phyloP scores from a whole-genome alignment of 192 early-diverging fungal genomes.

The Entomortierella parvispora region DNA sequence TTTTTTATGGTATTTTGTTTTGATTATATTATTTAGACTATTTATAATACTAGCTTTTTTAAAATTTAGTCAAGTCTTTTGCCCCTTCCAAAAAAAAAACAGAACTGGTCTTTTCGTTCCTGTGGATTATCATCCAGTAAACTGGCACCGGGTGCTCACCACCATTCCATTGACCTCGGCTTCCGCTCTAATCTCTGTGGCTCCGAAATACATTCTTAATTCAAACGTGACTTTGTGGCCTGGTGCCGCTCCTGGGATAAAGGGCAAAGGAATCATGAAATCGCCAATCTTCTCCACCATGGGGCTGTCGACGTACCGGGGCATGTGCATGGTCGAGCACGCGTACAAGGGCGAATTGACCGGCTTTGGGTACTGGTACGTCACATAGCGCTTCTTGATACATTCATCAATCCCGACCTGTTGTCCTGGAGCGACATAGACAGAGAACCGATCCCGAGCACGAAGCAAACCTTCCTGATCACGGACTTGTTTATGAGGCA shows the following conservation, averaged over 20 bases:
- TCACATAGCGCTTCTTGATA: constrained; percentile 35
- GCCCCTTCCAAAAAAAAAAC: no score
- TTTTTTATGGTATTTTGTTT: no score
- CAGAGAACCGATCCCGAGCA: constrained; percentile 56
- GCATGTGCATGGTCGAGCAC: constrained; percentile 20
- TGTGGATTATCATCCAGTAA: constrained; percentile 16
- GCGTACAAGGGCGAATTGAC: constrained; percentile 37
- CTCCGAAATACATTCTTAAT: constrained; percentile 61
- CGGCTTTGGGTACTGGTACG: constrained; percentile 37
- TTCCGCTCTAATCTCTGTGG: constrained; percentile 57
- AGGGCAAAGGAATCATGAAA: constrained; percentile 36
- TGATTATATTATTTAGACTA: no score
- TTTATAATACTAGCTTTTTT: no score
- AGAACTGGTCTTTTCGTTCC: background rate
- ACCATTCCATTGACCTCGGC: constrained; percentile 56
- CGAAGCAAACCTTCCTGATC: constrained; percentile 51
- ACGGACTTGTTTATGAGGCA: constrained; percentile 44
- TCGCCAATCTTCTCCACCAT: constrained; percentile 41
- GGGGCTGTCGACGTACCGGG: constrained; percentile 35
- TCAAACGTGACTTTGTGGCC: constrained; percentile 29
- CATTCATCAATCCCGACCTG: constrained; percentile 47
- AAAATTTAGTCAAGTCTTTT: no score
- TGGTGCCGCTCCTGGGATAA: constrained; percentile 26
- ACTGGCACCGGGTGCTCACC: constrained; percentile 40
- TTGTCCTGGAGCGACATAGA: constrained; percentile 55